Evolutionary conservation across 768 basidiomycete genomes (phyloP), one percentile per base, ranked within the genome.

Genomic region (Sutorius australiensis): DNA sequence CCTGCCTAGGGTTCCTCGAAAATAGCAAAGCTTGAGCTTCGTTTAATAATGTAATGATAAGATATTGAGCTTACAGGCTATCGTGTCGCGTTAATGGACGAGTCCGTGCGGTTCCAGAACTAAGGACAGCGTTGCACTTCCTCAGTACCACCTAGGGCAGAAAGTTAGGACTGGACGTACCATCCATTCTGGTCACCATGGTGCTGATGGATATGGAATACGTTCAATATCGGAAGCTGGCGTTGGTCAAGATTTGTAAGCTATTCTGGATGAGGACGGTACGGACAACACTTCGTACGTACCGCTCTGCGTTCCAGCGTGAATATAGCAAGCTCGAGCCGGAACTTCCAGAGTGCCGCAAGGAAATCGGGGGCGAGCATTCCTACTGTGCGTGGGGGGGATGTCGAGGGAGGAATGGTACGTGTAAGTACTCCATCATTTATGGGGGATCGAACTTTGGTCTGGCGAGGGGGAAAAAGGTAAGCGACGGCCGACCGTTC

Each of bases 181-280:
- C n/a, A 40, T 46, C 27, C 17, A 37, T 36, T 9, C 3, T 28
- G 30, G n/a, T 45, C 41, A 3, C 39, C 33, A 31, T 32, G 48
- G 5, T 27, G 40, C 17, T 44, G 45, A 42, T 32, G 11, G 16
- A 30, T 9, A 37, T 13, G 55, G 50, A 65, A 64, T 16, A 55
- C 60, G 41, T 59, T 64, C 53, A 62, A 50, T 48, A 60, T 7
- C 28, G 60, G 63, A 30, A 65, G 55, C 63, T 64, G 38, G 38
- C 9, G n/a, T 21, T 3, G 13, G 30, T 11, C 38, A 30, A 43
- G 24, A 59, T 31, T 5, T 3, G 24, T 54, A 32, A 54, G 46
- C 31, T 17, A 59, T 36, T 1, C n/a, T 33, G n/a, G 19, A 17
- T 13, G n/a, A 16, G 19, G 11, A 27, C 17, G 27, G 34, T 11